Base-by-base conservation (phyloP, 2,329 filamentous ascomycete genomes). In the Colletotrichum gigasporum region DNA sequence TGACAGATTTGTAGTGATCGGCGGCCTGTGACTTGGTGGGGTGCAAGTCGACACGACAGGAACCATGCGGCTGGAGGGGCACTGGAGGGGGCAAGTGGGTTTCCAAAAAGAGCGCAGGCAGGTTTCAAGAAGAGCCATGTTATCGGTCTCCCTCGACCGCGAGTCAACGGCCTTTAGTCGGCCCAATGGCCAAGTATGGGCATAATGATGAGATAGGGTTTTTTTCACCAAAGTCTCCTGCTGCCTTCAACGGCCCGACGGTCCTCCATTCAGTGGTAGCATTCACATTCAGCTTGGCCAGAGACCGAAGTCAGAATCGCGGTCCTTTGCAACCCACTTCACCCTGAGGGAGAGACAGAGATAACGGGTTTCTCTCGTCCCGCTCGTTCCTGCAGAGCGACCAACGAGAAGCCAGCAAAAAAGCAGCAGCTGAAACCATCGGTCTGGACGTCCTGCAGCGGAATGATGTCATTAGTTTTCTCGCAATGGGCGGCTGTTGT, bases 51-150 rank as follows among this genome's bases (percentile, higher is more conserved):
- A 53, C 62, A 65, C 16, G 35, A 53, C 62, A 65, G 50, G 57
- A 30, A 65, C 62, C 59, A 50, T 44, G 28, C 34, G 56, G 42
- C 55, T 65, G 47, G 51, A 55, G 62, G 62, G 41, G 53, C 53
- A 56, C 44, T 50, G 62, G 57, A 55, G 62, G 57, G n/a, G 62
- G 50, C 57, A 39, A 62, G 62, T 62, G 62, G 62, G 42, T 48
- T 42, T 22, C 57, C 18, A 10, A 42, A 65, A 65, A 65, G 56
- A 62, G 57, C 62, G 62, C 62, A 65, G 62, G n/a, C 62, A 65
- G 50, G 62, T 62, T 65, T 62, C 62, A 62, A 47, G 50, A 61
- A 55, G 12, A 22, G 14, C 16, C 35, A 18, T 30, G 39, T 45
- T 64, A 28, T 30, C 47, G 18, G 18, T 20, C 34, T 24, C 16